These are phyloP conservation scores for Talaromyces pinophilus DNA, from an alignment of 2,329 filamentous ascomycete genomes.

Conservation along the genomic window DNA sequence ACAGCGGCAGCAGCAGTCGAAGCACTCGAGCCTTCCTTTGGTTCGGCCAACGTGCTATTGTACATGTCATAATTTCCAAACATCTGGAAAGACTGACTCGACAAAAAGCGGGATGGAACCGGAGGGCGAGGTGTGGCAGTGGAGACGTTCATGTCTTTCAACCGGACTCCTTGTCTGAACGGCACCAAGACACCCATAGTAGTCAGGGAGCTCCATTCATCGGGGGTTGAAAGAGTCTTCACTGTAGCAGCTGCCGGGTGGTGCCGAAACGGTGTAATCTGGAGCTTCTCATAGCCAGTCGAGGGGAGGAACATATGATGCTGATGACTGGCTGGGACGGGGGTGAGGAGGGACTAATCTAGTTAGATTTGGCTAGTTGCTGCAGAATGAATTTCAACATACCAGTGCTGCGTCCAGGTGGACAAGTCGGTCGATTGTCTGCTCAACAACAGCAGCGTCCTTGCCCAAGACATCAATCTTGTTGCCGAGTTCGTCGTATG, in stretches of 20 bases:
- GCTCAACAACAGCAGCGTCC: constrained; percentile 29
- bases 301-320: constrained; percentile 14
- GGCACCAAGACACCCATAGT: constrained; percentile 2
- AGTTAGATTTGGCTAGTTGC: neutral
- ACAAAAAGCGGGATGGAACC: constrained; percentile 5
- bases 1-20: neutral
- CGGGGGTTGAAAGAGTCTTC: neutral
- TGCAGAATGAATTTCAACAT: constrained; percentile 20
- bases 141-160: neutral
- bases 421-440: constrained; percentile 33
- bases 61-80: constrained; percentile 6
- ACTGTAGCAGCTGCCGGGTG: constrained; percentile 8
- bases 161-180: neutral
- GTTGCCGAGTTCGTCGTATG: constrained; percentile 27
- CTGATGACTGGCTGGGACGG: neutral
- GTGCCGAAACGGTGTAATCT: neutral
- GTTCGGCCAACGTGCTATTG: neutral
- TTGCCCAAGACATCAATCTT: constrained; percentile 33
- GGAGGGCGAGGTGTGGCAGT: neutral
- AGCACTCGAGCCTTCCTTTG: neutral
- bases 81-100: neutral
- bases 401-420: constrained; percentile 34
- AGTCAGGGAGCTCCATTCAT: neutral
- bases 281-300: neutral
- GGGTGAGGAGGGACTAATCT: neutral